Conservation (phyloP, 2,329 filamentous ascomycete genomes). For the Fusarium fracticaudum region DNA sequence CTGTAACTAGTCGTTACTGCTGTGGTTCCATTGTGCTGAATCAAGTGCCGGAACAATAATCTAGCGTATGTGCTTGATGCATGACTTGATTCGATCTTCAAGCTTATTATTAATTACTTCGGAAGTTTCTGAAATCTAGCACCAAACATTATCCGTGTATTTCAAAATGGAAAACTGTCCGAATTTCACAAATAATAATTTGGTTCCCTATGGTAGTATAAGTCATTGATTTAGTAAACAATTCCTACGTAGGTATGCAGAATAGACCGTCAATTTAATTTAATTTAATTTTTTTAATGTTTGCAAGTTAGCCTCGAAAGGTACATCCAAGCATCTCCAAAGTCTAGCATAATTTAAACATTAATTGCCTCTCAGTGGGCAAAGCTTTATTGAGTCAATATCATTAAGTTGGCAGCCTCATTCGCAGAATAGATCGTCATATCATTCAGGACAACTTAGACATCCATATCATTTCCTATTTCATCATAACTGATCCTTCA, state of each 20-base stretch:
- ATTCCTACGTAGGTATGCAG: too few relatives aligned
- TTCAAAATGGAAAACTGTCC: background rate
- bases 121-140: background rate
- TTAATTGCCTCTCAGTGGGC: too few relatives aligned
- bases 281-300: too few relatives aligned
- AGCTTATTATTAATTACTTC: background rate
- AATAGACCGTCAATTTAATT: background rate
- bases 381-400: too few relatives aligned
- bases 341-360: too few relatives aligned
- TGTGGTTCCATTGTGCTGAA: background rate
- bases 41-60: slow-evolving; percentile 16
- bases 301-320: too few relatives aligned
- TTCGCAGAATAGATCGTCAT: background rate
- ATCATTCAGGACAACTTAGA: background rate
- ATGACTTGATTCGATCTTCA: background rate
- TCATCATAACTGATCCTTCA: background rate
- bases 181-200: background rate
- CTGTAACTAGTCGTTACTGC: background rate
- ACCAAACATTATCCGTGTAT: background rate
- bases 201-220: background rate
- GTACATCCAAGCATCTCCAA: too few relatives aligned
- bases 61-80: background rate
- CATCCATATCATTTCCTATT: background rate
- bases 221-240: background rate
- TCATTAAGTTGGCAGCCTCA: too few relatives aligned